These are phyloP conservation scores for Phytopythium cucurbitacearum DNA, from an alignment of 352 stramenopile genomes.

Conservation along the genomic window DNA sequence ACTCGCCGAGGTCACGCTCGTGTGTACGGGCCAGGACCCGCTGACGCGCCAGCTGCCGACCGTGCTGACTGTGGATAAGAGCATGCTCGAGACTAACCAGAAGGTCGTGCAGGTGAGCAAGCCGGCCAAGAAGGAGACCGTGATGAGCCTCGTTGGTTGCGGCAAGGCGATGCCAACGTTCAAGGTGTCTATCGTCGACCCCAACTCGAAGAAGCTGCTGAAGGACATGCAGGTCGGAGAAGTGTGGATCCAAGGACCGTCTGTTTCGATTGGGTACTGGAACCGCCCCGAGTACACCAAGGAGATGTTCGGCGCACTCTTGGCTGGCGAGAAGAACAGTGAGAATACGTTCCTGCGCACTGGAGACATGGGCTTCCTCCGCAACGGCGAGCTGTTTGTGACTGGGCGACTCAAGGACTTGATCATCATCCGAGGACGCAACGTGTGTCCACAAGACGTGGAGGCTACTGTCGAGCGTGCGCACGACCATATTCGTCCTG, in stretches of 20 bases:
- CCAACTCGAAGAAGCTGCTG: conserved; percentile 41
- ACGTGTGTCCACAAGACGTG: conserved; percentile 74
- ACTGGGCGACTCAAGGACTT: conserved; percentile 76
- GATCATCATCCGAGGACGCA: conserved; percentile 82
- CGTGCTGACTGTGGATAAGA: conserved; percentile 66
- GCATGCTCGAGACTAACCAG: conserved; percentile 48
- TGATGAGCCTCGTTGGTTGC: conserved; percentile 73
- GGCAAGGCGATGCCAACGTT: conserved; percentile 79
- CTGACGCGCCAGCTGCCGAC: conserved; percentile 42
- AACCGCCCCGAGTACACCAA: conserved; percentile 62
- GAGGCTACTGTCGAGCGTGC: conserved; percentile 63
- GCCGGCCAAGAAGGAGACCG: conserved; percentile 16
- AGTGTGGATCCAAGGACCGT: conserved; percentile 90
- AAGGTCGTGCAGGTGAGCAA: conserved; percentile 35
- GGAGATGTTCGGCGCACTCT: conserved; percentile 57
- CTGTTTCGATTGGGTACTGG: conserved; percentile 70
- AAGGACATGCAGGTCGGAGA: conserved; percentile 79
- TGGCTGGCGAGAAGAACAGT: conserved; percentile 36
- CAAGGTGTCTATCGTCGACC: conserved; percentile 59
- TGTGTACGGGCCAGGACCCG: conserved; percentile 69
- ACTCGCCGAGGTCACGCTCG: conserved; percentile 77
- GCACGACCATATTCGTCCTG: conserved; percentile 63
- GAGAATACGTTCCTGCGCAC: conserved; percentile 49
- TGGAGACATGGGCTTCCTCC: conserved; percentile 75
- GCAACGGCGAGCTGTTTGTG: conserved; percentile 66